A percentile compares a stretch with the other conserved stretches of the same genome.
Conservation (phyloP, 2,329 filamentous ascomycete genomes). For the Xylariaceae sp. region DNA sequence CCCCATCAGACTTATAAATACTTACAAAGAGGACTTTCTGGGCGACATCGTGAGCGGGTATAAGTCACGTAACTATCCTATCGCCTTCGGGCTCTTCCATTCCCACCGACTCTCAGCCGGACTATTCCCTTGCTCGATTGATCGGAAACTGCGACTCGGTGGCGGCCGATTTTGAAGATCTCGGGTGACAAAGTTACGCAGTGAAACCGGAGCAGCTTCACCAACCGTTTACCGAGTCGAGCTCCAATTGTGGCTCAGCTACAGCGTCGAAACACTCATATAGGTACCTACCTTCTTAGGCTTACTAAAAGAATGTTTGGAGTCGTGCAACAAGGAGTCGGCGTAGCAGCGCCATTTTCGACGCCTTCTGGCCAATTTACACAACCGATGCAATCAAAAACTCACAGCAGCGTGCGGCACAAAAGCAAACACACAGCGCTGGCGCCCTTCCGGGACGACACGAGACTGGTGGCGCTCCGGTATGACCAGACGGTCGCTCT, state of each 20-base stretch:
- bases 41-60: conserved; percentile 9
- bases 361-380: conserved; percentile 35
- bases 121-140: background rate
- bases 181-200: conserved; percentile 12
- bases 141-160: background rate
- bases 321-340: conserved; percentile 20
- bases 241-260: conserved; percentile 2
- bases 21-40: conserved; percentile 6
- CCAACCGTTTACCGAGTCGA: background rate
- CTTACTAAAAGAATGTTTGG: conserved; percentile 23
- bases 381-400: conserved; percentile 35
- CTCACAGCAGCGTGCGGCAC: conserved; percentile 47
- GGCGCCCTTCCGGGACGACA: conserved; percentile 54
- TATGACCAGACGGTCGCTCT: conserved; percentile 67
- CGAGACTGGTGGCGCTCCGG: conserved; percentile 58
- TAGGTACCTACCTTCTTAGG: background rate
- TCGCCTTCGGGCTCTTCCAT: background rate
- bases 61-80: conserved; percentile 8
- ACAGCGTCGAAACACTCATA: conserved; percentile 11
- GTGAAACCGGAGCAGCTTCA: conserved; percentile 22
- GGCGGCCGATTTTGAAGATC: conserved; percentile 4
- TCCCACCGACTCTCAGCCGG: background rate
- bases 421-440: conserved; percentile 45
- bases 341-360: conserved; percentile 19
- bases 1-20: conserved; percentile 12